Conservation (phyloP, 768 basidiomycete genomes). For the Russula sp. region DNA sequence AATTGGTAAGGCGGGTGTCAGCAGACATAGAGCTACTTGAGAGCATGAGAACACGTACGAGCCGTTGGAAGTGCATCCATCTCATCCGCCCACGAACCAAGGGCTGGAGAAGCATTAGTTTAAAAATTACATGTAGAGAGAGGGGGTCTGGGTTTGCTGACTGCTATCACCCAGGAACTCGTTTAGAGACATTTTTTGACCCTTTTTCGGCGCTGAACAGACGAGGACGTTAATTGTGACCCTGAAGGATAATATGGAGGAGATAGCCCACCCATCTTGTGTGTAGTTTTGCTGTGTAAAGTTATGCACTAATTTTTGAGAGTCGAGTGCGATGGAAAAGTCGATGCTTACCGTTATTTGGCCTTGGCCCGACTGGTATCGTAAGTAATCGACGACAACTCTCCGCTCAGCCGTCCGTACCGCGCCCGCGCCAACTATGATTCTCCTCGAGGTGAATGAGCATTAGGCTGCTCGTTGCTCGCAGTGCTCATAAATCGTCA, state of each 20-base stretch:
- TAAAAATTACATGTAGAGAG: slow-evolving; percentile 19
- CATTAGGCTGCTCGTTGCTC: neutral
- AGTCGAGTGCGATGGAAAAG: slow-evolving; percentile 12
- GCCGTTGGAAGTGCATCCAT: slow-evolving; percentile 91
- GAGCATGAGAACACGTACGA: slow-evolving; percentile 52
- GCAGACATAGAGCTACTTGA: neutral
- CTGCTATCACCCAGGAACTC: slow-evolving; percentile 86
- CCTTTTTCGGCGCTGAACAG: slow-evolving; percentile 77
- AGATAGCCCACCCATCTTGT: slow-evolving; percentile 29
- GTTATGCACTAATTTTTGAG: slow-evolving; percentile 3
- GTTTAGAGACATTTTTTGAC: slow-evolving; percentile 86
- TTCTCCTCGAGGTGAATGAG: slow-evolving; percentile 74
- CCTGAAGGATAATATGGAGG: neutral
- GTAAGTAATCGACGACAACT: neutral
- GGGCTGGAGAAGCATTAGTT: slow-evolving; percentile 37
- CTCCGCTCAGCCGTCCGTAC: neutral
- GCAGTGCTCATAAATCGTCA: neutral
- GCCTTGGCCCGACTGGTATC: neutral
- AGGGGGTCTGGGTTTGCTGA: slow-evolving; percentile 37
- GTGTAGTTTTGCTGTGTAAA: slow-evolving; percentile 1
- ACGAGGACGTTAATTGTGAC: slow-evolving; percentile 4
- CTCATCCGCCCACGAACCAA: slow-evolving; percentile 98
- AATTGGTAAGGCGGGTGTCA: neutral
- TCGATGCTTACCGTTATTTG: slow-evolving; percentile 24
- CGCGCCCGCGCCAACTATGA: slow-evolving; percentile 42